A percentile compares a stretch with the other conserved stretches of the same genome.
These are phyloP conservation scores for Cochlearia excelsa DNA, from an alignment of 345 rosid species.

Conservation along the genomic window DNA sequence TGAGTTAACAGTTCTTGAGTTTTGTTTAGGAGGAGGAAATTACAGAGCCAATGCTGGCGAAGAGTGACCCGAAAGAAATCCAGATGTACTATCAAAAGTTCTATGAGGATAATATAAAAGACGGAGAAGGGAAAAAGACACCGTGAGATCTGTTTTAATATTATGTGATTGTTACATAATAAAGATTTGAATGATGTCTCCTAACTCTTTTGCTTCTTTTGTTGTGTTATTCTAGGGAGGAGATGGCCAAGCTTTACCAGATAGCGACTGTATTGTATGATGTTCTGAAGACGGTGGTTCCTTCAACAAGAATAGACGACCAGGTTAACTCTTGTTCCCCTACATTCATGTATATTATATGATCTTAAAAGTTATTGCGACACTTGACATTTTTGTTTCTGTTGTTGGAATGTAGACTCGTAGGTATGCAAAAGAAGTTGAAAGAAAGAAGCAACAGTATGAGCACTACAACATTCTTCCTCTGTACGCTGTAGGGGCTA, in stretches of 20 bases:
- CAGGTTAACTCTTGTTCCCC: slow-evolving; percentile 46
- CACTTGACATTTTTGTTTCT: slow-evolving; percentile 20
- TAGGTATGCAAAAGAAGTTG: slow-evolving; percentile 62
- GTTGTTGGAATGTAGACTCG: slow-evolving; percentile 45
- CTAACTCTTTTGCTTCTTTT: slow-evolving; percentile 18
- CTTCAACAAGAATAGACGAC: slow-evolving; percentile 43
- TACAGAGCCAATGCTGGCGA: slow-evolving; percentile 43
- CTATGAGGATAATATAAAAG: slow-evolving; percentile 54
- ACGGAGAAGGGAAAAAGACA: slow-evolving; percentile 53
- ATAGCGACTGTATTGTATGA: slow-evolving; percentile 86
- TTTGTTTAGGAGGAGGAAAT: slow-evolving; percentile 58
- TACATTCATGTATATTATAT: slow-evolving; percentile 4
- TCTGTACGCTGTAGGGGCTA: slow-evolving; percentile 54
- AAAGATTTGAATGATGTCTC: slow-evolving; percentile 8
- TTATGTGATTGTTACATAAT: background rate
- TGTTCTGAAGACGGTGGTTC: slow-evolving; percentile 65
- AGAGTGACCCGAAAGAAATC: slow-evolving; percentile 62
- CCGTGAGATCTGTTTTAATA: slow-evolving; percentile 56
- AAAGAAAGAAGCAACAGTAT: slow-evolving; percentile 53
- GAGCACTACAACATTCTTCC: slow-evolving; percentile 87
- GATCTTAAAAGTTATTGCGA: slow-evolving; percentile 23
- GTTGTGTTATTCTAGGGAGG: slow-evolving; percentile 61
- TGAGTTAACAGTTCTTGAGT: slow-evolving; percentile 18
- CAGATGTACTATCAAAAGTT: slow-evolving; percentile 63
- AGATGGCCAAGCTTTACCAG: slow-evolving; percentile 83